Evolutionary conservation across 805 yeast species (phyloP), one percentile per base, ranked within the genome.

Genomic region (Kodamaea nitidulidarum): DNA sequence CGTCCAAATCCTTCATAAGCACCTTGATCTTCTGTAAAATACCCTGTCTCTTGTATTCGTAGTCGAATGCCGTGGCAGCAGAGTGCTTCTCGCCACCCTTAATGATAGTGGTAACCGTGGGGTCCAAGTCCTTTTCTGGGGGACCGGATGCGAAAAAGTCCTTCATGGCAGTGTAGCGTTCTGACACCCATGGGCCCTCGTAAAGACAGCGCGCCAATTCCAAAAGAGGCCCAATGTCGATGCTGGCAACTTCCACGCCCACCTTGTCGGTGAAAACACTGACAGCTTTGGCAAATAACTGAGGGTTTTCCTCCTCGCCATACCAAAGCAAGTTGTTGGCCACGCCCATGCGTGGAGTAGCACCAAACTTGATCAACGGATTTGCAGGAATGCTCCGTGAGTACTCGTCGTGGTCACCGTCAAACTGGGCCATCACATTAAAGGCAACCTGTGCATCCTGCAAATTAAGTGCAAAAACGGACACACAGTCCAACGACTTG

Each of bases 181-280:
- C 98, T 16, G 95, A 87, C 8, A 91, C 98, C 98, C 98, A 91
- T n/a, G 98, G 85, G 42, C 98, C 98, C 56, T 91, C 97, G 58
- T 91, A 91, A 26, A 91, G 72, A 55, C 93, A 85, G 50, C 78
- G 78, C 12, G 98, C 98, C 41, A 91, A 71, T 26, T 84, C 84
- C 44, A 86, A 68, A 29, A 91, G 68, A 3, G 88, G 85, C 12
- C 81, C 61, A 58, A 91, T 90, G 61, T 88, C 90, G 31, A 81
- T 60, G 8, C 79, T 66, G 12, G 75, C 71, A 20, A 86, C 88
- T 32, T 81, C 60, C 15, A 76, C 72, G 31, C 83, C 85, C 11
- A 74, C 51, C 30, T 64, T 51, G 30, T 67, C 60, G 32, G 55
- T 48, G 34, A 62, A 55, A 9, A 47, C 42, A 16, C 72, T 73